Percentiles rank a stretch among this genome's conserved stretches.
Conservation (phyloP, 2,329 filamentous ascomycete species). For the Trichoderma sp. region DNA sequence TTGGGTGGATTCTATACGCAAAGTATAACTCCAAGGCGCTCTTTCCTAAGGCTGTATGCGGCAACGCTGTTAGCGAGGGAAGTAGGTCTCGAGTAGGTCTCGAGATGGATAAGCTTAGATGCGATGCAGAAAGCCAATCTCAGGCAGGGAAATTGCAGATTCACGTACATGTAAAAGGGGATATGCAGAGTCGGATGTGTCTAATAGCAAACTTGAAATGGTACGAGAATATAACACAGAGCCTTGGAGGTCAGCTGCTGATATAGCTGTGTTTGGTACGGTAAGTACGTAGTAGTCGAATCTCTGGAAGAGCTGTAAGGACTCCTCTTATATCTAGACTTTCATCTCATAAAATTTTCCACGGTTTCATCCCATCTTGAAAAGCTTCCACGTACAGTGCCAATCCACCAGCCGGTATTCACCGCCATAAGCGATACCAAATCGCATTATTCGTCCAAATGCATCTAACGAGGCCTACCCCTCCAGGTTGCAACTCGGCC, state of each 20-base stretch:
- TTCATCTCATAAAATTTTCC: background rate
- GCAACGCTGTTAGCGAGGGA: background rate
- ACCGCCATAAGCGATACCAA: background rate
- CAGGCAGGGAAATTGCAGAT: background rate
- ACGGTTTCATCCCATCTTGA: background rate
- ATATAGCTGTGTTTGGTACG: background rate
- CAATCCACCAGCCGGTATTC: background rate
- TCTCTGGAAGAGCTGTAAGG: background rate
- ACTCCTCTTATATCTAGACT: background rate
- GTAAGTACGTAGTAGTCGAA: background rate
- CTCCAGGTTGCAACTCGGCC: constrained; percentile 18
- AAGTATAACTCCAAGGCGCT: background rate
- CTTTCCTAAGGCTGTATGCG: background rate
- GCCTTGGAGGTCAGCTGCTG: background rate
- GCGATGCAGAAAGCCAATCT: background rate
- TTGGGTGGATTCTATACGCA: background rate
- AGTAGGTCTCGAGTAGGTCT: background rate
- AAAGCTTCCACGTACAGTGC: constrained; percentile 4
- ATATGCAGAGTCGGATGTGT: background rate
- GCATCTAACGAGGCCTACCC: constrained; percentile 24
- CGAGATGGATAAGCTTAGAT: background rate
- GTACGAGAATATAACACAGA: too few species aligned
- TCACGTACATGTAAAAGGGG: background rate
- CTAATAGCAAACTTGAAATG: background rate
- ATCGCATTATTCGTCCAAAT: constrained; percentile 23